Evolutionary conservation across 2,329 filamentous ascomycete species (phyloP).

Genomic region (Hymenotorrendiella dingleyae): DNA sequence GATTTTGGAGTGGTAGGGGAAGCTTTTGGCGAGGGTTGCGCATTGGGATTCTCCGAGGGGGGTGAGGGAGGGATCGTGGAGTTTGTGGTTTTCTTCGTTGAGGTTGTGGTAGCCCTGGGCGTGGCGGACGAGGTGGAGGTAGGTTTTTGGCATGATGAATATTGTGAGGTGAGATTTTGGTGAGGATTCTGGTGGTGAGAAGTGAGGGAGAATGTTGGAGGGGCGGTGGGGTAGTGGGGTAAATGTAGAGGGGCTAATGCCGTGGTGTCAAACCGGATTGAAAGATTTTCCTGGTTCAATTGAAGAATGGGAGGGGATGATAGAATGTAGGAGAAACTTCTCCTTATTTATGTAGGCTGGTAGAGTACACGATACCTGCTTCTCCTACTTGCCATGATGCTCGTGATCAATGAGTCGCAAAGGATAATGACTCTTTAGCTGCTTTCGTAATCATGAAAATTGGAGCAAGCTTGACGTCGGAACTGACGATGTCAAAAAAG

Average conservation of each 20-base stretch:
- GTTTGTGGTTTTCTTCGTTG: constrained; percentile 56
- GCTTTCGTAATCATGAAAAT: background rate
- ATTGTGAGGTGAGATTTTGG: background rate
- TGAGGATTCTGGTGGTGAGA: background rate
- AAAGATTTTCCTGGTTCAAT: too few relatives aligned
- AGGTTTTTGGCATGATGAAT: constrained; percentile 27
- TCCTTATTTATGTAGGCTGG: too few relatives aligned
- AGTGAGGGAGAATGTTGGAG: background rate
- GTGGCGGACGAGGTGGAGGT: constrained; percentile 65
- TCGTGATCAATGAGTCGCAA: too few relatives aligned
- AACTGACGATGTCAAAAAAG: background rate
- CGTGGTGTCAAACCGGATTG: too few relatives aligned
- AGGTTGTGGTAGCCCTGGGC: constrained; percentile 81
- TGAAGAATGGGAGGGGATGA: too few relatives aligned
- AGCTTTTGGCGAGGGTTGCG: constrained; percentile 50
- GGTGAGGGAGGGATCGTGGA: constrained; percentile 77
- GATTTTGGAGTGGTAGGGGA: constrained; percentile 59
- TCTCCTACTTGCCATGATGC: too few relatives aligned
- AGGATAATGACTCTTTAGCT: background rate
- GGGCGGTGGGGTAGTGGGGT: background rate
- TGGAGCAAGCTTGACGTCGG: background rate
- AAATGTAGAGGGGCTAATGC: too few relatives aligned
- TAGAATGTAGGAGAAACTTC: too few relatives aligned
- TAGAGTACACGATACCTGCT: too few relatives aligned
- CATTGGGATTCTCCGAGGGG: constrained; percentile 73